Percentiles rank a stretch among this genome's conserved stretches.
These are phyloP conservation scores for Athelia psychrophila DNA, from an alignment of 1,284 basidiomycete species.

Conservation along the genomic window DNA sequence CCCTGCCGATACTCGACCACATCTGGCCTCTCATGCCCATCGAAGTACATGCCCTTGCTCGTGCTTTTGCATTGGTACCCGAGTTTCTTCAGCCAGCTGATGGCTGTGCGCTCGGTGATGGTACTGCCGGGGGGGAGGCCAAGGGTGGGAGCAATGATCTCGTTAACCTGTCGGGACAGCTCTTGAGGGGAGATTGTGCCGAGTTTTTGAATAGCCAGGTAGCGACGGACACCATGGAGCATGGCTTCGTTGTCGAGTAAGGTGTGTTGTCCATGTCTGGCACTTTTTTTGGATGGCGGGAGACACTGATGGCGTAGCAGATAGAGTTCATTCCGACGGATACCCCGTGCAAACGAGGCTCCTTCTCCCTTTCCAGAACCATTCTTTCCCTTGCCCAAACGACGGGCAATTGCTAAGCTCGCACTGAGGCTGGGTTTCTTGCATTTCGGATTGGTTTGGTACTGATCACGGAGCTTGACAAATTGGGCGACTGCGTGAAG, in stretches of 20 bases:
- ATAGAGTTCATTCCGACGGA: neutral
- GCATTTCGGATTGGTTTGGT: constrained; percentile 1
- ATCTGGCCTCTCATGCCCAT: constrained; percentile 24
- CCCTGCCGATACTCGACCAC: constrained; percentile 14
- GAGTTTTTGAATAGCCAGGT: constrained; percentile 1
- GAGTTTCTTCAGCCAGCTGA: constrained; percentile 17
- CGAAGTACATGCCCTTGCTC: constrained; percentile 20
- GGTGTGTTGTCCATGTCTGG: neutral
- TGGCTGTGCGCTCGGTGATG: constrained; percentile 10
- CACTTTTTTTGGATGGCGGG: neutral
- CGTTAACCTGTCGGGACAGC: constrained; percentile 9
- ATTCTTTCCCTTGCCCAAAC: constrained; percentile 4
- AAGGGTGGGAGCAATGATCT: constrained; percentile 8
- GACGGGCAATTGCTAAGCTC: constrained; percentile 2
- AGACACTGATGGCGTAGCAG: constrained; percentile 1
- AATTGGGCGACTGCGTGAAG: constrained; percentile 2
- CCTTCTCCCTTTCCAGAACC: neutral
- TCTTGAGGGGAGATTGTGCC: neutral
- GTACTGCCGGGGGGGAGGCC: neutral
- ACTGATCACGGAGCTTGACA: constrained; percentile 5
- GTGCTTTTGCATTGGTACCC: constrained; percentile 11
- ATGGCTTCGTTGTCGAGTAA: constrained; percentile 4
- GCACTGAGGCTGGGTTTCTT: constrained; percentile 1
- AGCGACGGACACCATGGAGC: constrained; percentile 2
- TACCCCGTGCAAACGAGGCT: constrained; percentile 1